These are phyloP conservation scores for Aspergillus pseudonomiae DNA, from an alignment of 2,329 filamentous ascomycete genomes.

Conservation along the genomic window DNA sequence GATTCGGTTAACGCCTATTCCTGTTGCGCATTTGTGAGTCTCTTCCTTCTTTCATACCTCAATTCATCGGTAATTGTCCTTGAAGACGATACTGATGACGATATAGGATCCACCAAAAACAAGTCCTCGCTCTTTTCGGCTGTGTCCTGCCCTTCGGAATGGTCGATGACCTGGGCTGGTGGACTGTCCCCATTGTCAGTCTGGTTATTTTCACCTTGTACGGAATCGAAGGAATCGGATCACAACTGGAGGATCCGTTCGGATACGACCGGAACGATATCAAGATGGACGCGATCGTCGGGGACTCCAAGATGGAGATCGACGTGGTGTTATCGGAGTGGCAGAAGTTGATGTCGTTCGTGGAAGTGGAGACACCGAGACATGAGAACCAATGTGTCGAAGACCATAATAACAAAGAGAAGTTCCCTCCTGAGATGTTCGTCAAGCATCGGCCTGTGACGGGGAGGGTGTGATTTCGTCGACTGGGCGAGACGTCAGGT, in stretches of 20 bases:
- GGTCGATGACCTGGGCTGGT: conserved; percentile 66
- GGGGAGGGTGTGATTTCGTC: background rate
- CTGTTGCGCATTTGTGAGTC: conserved; percentile 60
- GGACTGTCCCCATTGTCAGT: conserved; percentile 60
- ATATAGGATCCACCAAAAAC: conserved; percentile 62
- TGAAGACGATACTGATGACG: background rate
- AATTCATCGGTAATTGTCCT: background rate
- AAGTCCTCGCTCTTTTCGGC: conserved; percentile 64
- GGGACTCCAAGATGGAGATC: conserved; percentile 62
- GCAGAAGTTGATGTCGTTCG: conserved; percentile 40
- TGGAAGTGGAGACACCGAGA: conserved; percentile 8
- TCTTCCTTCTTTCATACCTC: background rate
- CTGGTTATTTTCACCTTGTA: conserved; percentile 67
- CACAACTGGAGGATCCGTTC: conserved; percentile 67
- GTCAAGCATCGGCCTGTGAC: background rate
- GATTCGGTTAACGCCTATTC: conserved; percentile 65
- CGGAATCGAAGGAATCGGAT: conserved; percentile 65
- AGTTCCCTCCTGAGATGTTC: conserved; percentile 25
- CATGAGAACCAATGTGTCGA: conserved; percentile 12
- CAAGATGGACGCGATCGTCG: conserved; percentile 67
- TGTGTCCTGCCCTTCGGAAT: conserved; percentile 65
- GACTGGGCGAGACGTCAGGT: background rate
- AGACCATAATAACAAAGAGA: conserved; percentile 29
- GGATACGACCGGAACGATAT: conserved; percentile 69
- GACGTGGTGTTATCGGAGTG: conserved; percentile 63